Evolutionary conservation across 768 basidiomycete species (phyloP), one percentile per base, ranked within the genome.

Genomic region (Suillus lakei): DNA sequence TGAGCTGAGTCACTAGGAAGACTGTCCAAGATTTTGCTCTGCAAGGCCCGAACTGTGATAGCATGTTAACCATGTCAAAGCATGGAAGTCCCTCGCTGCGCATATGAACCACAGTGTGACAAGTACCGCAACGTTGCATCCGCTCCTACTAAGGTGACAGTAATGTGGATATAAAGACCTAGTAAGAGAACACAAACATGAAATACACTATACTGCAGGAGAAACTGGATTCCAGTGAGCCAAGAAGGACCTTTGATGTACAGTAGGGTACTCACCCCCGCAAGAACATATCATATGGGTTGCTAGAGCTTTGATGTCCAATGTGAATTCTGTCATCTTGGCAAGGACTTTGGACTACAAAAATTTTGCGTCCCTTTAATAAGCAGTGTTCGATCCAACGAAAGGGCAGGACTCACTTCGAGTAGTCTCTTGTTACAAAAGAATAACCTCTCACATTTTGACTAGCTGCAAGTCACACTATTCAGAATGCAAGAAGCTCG

Each of bases 201-300:
- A 46, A 46, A 46, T 46, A 46, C 44, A 46, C n/a, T n/a, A n/a
- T 46, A 46, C 44, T 46, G n/a, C 44, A 46, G 36, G 36, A n/a
- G n/a, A 10, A 46, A 46, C 44, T 8, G 44, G n/a, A n/a, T 8
- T 44, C n/a, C 44, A 44, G 36, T 38, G 36, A 38, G 36, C 36
- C 36, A 38, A 38, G 36, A 38, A 38, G 36, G 36, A 38, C 36
- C 36, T 38, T 38, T 9, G 36, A 38, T 38, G 36, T 38, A 38
- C 36, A 38, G 36, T 38, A 38, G 36, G 36, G 36, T 46, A 46
- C 44, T 46, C 44, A 46, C 44, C 21, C 44, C 44, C 44, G n/a
- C 44, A n/a, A 46, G 21, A 46, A n/a, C 44, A 46, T 23, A 46
- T 21, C 44, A 46, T 46, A 46, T n/a, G 21, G 9, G 36, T 38